Evolutionary conservation across 1,284 basidiomycete genomes (phyloP), one percentile per base, ranked within the genome.

Genomic region (Volvariella volvacea): DNA sequence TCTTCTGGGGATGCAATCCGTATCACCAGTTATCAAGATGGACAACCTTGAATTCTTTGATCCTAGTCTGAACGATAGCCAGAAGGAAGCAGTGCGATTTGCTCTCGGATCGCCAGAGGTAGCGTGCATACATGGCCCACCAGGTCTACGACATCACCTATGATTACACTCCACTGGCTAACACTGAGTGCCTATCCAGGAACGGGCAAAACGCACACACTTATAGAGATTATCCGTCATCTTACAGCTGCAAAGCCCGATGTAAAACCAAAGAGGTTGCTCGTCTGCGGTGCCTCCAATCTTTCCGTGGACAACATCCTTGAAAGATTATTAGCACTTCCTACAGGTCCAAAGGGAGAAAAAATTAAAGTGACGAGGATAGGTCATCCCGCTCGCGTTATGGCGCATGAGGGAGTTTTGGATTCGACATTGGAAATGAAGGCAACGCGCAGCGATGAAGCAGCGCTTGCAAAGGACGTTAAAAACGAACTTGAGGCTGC

Each of bases 91-190:
- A 0, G 80, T 94, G 33, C 71, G 64, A 41, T 89, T 92, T 53
- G 82, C 83, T 3, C 60, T 94, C 2, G 73, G 75, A 47, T 76
- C 83, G 0, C 70, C 78, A 1, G 85, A 93, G 57, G 74, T 97
- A 0, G 88, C 89, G 0, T 90, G 93, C 52, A 93, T 99, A n/a
- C 94, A 97, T 58, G 94, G 95, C 0, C 95, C 95, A 3, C 94
- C 95, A 48, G 94, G 91, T 88, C 61, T 48, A 62, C 50, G 16
- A 22, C 31, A 30, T 32, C 16, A 37, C 41, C 22, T 3, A 34
- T 22, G 10, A 28, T 44, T 32, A 40, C 7, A 21, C 12, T n/a
- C 9, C 14, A 22, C 28, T 39, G 40, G 10, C 8, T 16, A 49
- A 41, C 48, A 20, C 42, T 37, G 14, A 52, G 48, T 15, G 17